A percentile compares a stretch with the other conserved stretches of the same genome.
These are phyloP conservation scores for Psilocybe sp. DNA, from an alignment of 768 basidiomycete species.

Conservation along the genomic window DNA sequence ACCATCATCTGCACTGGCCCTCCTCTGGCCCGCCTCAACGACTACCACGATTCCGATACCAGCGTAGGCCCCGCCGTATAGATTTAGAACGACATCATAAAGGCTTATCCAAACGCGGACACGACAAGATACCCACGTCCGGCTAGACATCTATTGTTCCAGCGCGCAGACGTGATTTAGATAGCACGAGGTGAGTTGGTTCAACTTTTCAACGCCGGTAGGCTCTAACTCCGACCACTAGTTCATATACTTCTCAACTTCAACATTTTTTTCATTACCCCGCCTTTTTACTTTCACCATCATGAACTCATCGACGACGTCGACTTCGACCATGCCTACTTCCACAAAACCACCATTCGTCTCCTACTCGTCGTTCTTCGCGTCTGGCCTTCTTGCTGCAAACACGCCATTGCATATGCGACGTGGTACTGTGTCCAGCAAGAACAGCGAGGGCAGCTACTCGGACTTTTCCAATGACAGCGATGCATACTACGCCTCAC, in stretches of 20 bases:
- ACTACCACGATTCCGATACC: too few species aligned
- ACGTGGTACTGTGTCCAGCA: conserved; percentile 16
- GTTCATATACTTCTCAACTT: not conserved
- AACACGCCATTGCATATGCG: conserved; percentile 20
- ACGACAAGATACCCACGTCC: not conserved
- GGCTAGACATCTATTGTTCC: not conserved
- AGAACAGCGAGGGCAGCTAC: conserved; percentile 5
- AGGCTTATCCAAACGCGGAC: too few species aligned
- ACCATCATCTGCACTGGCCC: too few species aligned
- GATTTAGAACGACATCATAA: too few species aligned
- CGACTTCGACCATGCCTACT: conserved; percentile 13
- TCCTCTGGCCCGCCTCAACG: too few species aligned
- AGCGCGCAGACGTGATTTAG: too few species aligned
- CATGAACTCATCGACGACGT: conserved; percentile 1
- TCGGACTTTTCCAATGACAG: conserved; percentile 13
- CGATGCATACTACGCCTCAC: conserved; percentile 18
- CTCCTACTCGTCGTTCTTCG: conserved; percentile 67
- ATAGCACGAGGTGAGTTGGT: conserved; percentile 2
- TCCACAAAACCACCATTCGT: conserved; percentile 14
- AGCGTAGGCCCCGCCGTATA: too few species aligned
- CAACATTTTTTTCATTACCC: not conserved
- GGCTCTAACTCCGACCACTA: not conserved
- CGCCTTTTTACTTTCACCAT: conserved; percentile 4
- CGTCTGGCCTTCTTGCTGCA: conserved; percentile 65
- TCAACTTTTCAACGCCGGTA: not conserved